Base-by-base conservation (phyloP, 2,329 filamentous ascomycete species). In the Ceratocystis albifundus region DNA sequence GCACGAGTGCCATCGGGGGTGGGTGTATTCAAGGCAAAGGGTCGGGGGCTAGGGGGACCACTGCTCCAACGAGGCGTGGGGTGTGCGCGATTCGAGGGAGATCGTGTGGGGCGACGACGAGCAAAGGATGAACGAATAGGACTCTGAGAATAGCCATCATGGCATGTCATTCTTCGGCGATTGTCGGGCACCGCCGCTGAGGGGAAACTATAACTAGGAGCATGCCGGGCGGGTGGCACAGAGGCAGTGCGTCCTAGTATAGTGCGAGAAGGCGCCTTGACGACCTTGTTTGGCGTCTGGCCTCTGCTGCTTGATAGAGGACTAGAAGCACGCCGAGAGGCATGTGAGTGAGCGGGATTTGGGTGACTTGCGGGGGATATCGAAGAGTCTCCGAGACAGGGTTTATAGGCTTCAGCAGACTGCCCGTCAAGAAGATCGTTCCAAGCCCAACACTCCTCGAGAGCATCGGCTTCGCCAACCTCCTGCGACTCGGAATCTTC, bases 361-460 rank as follows among this genome's bases (percentile, higher is more conserved):
- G 30, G n/a, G 10, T 55, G 66, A 8, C 28, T 15, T 22, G 55
- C 30, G 20, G 36, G 30, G 25, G 50, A 61, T 7, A 62, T 20
- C 10, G 65, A 62, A 12, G 50, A 15, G 28, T 55, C 17, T 3
- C 53, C 25, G 4, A 46, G 36, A 12, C 53, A 45, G 32, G 53
- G 66, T 8, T 55, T 62, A n/a, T 53, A 48, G n/a, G 61, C 17
- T 28, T 46, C 53, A 20, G 61, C n/a, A 8, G 50, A 61, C 2
- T 78, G 72, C 45, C 82, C 81, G 70, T 92, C 88, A 5, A 89
- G 79, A 4, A 79, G 78, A 64, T 85, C 82, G 70, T 85, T 81
- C 78, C 83, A 88, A 2, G 80, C 75, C 88, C 88, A 91, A 72
- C 83, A 88, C 20, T 82, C 76, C 71, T 88, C 85, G 67, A 80